phyloP scores from a whole-genome alignment of 2,329 filamentous ascomycete genomes.

The Teratosphaeria pseudoeucalypti region DNA sequence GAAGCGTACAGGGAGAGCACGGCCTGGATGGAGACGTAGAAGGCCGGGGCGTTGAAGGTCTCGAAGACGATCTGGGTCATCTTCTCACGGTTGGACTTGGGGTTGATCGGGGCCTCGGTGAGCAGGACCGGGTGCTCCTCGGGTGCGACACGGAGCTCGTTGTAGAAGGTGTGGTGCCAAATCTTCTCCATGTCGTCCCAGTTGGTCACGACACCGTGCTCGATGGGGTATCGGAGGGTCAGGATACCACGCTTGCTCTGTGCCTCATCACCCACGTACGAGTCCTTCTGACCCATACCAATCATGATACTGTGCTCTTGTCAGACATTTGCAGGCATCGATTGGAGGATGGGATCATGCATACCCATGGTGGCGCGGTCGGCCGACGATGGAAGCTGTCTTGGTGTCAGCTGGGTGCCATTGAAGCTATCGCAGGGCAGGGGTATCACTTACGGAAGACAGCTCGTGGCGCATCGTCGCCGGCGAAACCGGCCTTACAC shows the following conservation, averaged over 20 bases:
- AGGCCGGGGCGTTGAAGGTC: slow-evolving; percentile 99
- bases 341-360: slow-evolving; percentile 1
- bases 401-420: slow-evolving; percentile 16
- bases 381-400: slow-evolving; percentile 95
- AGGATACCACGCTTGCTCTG: slow-evolving; percentile 99
- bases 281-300: slow-evolving; percentile 99
- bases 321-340: slow-evolving; percentile 25
- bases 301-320: slow-evolving; percentile 84
- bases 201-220: slow-evolving; percentile 99
- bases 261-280: slow-evolving; percentile 99
- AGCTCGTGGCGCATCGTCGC: slow-evolving; percentile 99
- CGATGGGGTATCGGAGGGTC: slow-evolving; percentile 97
- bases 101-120: slow-evolving; percentile 99
- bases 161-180: slow-evolving; percentile 99
- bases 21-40: slow-evolving; percentile 99
- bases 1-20: slow-evolving; percentile 98
- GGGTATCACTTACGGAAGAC: slow-evolving; percentile 89
- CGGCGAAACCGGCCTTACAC: slow-evolving; percentile 99
- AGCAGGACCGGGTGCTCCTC: slow-evolving; percentile 99
- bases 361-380: slow-evolving; percentile 99
- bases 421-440: slow-evolving; percentile 8
- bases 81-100: slow-evolving; percentile 99
- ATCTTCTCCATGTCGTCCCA: slow-evolving; percentile 99
- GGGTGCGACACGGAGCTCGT: slow-evolving; percentile 98
- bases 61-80: slow-evolving; percentile 99